Evolutionary conservation across 306 rosid species (phyloP).

Genomic region (Cercis canadensis): DNA sequence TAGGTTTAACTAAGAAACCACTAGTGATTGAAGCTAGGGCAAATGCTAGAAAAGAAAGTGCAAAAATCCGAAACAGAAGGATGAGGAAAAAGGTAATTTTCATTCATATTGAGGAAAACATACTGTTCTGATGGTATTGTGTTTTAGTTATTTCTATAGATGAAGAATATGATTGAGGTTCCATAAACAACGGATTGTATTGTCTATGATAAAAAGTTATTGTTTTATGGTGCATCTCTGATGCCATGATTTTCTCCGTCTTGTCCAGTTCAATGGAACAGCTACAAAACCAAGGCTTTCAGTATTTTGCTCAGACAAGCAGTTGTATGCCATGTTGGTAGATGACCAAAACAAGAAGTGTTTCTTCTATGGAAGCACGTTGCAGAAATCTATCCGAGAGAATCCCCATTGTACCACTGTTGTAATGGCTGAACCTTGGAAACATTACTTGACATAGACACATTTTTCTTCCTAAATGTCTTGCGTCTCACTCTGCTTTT

Average conservation of each 20-base stretch:
- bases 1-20: slow-evolving; percentile 57
- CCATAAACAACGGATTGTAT: no score
- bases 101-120: slow-evolving; percentile 46
- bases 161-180: no score
- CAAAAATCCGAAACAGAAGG: slow-evolving; percentile 72
- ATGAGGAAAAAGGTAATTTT: slow-evolving; percentile 65
- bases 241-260: not conserved
- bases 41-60: slow-evolving; percentile 65
- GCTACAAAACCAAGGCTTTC: slow-evolving; percentile 83
- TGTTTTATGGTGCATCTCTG: not conserved
- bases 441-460: no score
- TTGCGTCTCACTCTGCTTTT: slow-evolving; percentile 10
- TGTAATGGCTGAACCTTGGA: not conserved
- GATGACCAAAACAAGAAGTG: slow-evolving; percentile 88
- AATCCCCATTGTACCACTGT: slow-evolving; percentile 52
- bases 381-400: slow-evolving; percentile 70
- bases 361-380: slow-evolving; percentile 79
- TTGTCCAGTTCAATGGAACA: slow-evolving; percentile 76
- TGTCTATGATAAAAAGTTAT: no score
- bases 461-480: not conserved
- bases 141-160: slow-evolving; percentile 9
- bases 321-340: slow-evolving; percentile 87
- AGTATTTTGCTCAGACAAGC: slow-evolving; percentile 86
- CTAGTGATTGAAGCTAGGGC: slow-evolving; percentile 64
- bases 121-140: slow-evolving; percentile 3